A percentile compares a stretch with the other conserved stretches of the same genome.
Evolutionary conservation across 768 basidiomycete genomes (phyloP).

Genomic region (Lepiota brunneoincarnata): DNA sequence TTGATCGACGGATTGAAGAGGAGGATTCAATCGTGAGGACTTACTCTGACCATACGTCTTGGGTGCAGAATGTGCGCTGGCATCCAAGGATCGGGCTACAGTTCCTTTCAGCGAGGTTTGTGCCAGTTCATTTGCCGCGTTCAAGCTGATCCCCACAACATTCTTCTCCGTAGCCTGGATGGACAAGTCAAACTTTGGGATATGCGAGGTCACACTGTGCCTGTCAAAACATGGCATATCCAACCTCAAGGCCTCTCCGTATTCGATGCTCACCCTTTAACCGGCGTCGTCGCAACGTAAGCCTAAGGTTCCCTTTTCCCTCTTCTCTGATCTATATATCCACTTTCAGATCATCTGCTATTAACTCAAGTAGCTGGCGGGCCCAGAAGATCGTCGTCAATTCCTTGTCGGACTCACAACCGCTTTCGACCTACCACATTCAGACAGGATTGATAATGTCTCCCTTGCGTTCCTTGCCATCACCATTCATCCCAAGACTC

Average conservation of each 20-base stretch:
- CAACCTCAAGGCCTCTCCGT: slow-evolving; percentile 74
- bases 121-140: neutral
- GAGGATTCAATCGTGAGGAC: slow-evolving; percentile 80
- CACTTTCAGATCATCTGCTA: slow-evolving; percentile 42
- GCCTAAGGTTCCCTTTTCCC: slow-evolving; percentile 25
- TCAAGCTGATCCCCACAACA: neutral
- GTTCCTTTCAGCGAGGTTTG: slow-evolving; percentile 84
- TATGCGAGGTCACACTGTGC: slow-evolving; percentile 58
- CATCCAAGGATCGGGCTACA: slow-evolving; percentile 68
- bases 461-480: slow-evolving; percentile 38
- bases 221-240: slow-evolving; percentile 60
- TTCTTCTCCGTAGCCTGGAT: slow-evolving; percentile 55
- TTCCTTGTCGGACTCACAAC: slow-evolving; percentile 35
- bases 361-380: slow-evolving; percentile 49
- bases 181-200: slow-evolving; percentile 95
- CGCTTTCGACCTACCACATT: slow-evolving; percentile 37
- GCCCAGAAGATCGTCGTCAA: slow-evolving; percentile 55
- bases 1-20: slow-evolving; percentile 85
- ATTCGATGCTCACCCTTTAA: slow-evolving; percentile 83
- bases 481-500: slow-evolving; percentile 46
- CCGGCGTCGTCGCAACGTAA: slow-evolving; percentile 84
- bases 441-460: slow-evolving; percentile 45
- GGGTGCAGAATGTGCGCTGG: slow-evolving; percentile 90
- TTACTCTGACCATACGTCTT: slow-evolving; percentile 74
- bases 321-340: neutral